Conservation (phyloP, 257 asterid genomes). For the Eustoma russellianum region DNA sequence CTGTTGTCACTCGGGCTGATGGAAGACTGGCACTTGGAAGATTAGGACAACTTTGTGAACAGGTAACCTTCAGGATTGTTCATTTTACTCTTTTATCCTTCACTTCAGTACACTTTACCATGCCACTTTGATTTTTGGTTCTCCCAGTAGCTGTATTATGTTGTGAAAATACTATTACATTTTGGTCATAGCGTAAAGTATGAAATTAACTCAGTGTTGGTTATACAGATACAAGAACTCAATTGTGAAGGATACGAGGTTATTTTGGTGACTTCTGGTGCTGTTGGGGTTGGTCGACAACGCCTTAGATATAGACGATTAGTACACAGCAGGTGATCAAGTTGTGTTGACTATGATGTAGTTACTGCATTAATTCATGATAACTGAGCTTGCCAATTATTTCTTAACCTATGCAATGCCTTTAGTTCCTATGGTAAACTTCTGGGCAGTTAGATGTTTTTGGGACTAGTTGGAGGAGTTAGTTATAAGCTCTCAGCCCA, state of each 20-base stretch:
- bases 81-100: neutral
- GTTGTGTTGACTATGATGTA: neutral
- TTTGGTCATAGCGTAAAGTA: neutral
- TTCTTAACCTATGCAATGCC: no score
- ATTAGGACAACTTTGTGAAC: conserved; percentile 94
- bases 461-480: no score
- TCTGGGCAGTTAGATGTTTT: no score
- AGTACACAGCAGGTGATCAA: conserved; percentile 68
- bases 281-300: conserved; percentile 97
- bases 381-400: no score
- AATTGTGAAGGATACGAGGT: conserved; percentile 81
- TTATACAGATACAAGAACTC: conserved; percentile 79
- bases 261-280: conserved; percentile 94
- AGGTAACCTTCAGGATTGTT: conserved; percentile 33
- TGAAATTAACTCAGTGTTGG: neutral
- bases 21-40: conserved; percentile 96
- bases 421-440: no score
- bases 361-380: neutral
- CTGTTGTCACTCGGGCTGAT: conserved; percentile 62
- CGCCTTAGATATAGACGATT: conserved; percentile 73
- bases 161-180: no score
- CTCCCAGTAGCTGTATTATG: conserved; percentile 12
- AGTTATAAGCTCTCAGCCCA: no score
- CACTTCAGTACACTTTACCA: neutral
- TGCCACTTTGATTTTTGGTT: neutral